These are phyloP conservation scores for Warburgia ugandensis DNA, from an alignment of 164 flowering plant genomes.

Conservation along the genomic window DNA sequence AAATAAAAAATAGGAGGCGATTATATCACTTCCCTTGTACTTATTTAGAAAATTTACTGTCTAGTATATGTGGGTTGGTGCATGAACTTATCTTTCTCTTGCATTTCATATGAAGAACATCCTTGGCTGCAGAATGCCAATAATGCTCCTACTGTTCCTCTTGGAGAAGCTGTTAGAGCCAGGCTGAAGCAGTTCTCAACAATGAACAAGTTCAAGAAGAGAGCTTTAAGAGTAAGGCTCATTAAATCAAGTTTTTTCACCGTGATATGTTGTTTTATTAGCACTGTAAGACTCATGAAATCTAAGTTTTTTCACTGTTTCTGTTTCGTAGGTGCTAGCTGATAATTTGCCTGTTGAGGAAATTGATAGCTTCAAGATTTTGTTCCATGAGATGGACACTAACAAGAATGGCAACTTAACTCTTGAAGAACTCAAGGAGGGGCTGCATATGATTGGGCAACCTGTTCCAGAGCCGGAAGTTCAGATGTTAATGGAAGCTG, in stretches of 20 bases:
- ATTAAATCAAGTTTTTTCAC: neutral
- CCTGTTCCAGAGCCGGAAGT: constrained; percentile 56
- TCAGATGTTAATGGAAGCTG: constrained; percentile 65
- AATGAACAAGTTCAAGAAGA: constrained; percentile 88
- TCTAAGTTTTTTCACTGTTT: neutral
- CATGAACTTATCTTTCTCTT: constrained; percentile 1
- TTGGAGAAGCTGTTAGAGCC: constrained; percentile 60
- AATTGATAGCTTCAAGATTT: constrained; percentile 40
- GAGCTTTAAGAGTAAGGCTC: constrained; percentile 68
- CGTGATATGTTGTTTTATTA: neutral
- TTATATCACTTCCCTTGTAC: neutral
- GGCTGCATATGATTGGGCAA: constrained; percentile 49
- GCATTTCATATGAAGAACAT: constrained; percentile 34
- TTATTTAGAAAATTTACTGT: neutral
- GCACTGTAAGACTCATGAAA: neutral
- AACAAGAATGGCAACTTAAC: constrained; percentile 67
- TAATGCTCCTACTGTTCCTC: constrained; percentile 32
- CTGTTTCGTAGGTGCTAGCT: constrained; percentile 53
- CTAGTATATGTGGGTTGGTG: neutral
- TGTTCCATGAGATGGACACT: constrained; percentile 73
- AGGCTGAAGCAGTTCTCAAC: constrained; percentile 71
- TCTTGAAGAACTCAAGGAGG: constrained; percentile 65
- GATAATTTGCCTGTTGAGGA: constrained; percentile 63
- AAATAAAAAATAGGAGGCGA: too few species aligned
- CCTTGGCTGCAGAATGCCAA: constrained; percentile 55